These are phyloP conservation scores for Zoysia matrella DNA, from an alignment of 202 grass and related monocot genomes.

Conservation along the genomic window DNA sequence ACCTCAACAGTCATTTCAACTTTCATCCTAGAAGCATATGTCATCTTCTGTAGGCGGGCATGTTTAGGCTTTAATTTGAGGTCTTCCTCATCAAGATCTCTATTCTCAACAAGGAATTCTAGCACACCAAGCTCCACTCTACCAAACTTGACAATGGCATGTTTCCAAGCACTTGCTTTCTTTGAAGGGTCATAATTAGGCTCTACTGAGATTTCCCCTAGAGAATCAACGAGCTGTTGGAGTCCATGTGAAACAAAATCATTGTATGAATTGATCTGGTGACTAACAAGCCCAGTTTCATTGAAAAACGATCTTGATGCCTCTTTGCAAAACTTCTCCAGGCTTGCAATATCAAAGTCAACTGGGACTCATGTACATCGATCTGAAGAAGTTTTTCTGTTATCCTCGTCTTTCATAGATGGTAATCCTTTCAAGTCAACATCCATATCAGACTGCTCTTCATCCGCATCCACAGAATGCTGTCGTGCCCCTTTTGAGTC, in stretches of 20 bases:
- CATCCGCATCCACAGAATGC: neutral
- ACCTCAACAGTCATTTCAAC: conserved; percentile 77
- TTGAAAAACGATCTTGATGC: conserved; percentile 65
- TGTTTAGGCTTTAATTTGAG: conserved; percentile 74
- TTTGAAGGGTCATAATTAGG: conserved; percentile 84
- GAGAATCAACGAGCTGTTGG: conserved; percentile 68
- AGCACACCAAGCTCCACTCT: conserved; percentile 57
- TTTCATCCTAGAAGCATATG: conserved; percentile 70
- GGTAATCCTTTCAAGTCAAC: neutral
- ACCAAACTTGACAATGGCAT: conserved; percentile 74
- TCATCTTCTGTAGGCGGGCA: conserved; percentile 90
- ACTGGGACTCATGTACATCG: neutral
- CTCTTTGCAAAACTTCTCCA: conserved; percentile 80
- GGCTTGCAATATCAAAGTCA: conserved; percentile 42
- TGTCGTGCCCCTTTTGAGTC: neutral
- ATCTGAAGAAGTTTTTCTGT: conserved; percentile 31
- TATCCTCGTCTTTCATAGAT: neutral
- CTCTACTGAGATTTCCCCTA: conserved; percentile 66
- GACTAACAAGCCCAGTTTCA: conserved; percentile 61
- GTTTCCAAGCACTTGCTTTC: conserved; percentile 58
- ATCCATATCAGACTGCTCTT: neutral
- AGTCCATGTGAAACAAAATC: conserved; percentile 78
- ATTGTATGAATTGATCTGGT: conserved; percentile 86
- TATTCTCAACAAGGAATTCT: conserved; percentile 45
- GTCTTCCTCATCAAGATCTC: conserved; percentile 39